Base-by-base conservation (phyloP, 345 rosid genomes). In the Odontarrhena argentea region DNA sequence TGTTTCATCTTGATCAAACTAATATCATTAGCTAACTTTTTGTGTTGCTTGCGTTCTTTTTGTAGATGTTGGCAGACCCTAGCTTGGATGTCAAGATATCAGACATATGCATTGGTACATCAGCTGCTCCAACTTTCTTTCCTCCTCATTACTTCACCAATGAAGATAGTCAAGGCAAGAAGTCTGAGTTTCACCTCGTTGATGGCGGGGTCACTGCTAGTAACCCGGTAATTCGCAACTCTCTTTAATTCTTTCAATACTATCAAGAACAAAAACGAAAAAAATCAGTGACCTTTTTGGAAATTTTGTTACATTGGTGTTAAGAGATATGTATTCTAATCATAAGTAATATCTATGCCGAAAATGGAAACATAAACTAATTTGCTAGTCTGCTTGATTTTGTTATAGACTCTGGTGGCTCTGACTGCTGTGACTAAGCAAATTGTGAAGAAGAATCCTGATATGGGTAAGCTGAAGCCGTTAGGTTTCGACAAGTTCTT, bases 101-200 rank as follows among this genome's bases (percentile, higher is more conserved):
- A 14, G 91, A 91, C 60, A 85, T 91, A 58, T 83, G 92, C 73
- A 50, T 87, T 37, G 70, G 79, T 22, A 87, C 97, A 35, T 82
- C 96, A 0, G 83, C 96, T 49, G 91, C 97, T 50, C 96, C 95
- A 43, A 91, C 92, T 47, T 76, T 61, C 46, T 62, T 91, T 44
- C 95, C 95, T 22, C 68, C 86, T 43, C 66, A 83, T 73, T 77
- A 79, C 54, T 87, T 90, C 73, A 44, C 65, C 54, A 87, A 76
- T 50, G 65, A 74, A 71, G 83, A 83, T 40, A 55, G 65, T 18
- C 45, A 73, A 57, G 89, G 85, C 24, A 64, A 72, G 11, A 32
- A 18, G 4, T 13, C 63, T 6, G 87, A 87, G 56, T 86, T 87
- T 78, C 55, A 91, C 75, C 88, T 87, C 13, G 75, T 90, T 15